Evolutionary conservation across 2,329 filamentous ascomycete species (phyloP), one percentile per base, ranked within the genome.

Genomic region (Fulvia fulva): DNA sequence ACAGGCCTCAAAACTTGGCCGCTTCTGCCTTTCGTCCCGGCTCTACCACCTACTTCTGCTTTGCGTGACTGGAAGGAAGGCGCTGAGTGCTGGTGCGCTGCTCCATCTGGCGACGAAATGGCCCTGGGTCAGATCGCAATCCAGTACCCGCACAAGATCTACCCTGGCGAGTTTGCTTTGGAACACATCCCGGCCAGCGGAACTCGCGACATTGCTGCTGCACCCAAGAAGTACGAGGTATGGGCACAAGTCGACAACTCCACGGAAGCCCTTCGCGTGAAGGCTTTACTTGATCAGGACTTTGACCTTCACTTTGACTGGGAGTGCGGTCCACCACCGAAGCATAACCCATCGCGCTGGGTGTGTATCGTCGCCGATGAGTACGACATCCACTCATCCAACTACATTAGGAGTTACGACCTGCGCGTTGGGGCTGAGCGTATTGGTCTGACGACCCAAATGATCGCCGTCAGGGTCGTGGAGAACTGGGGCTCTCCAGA

Each of bases 41-140:
- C 44, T 21, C 55, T 44, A 47, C 59, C 58, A 51, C 66, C 57
- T 57, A 65, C 58, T 53, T 73, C 79, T 0, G 90, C 88, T 0
- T 78, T 96, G 1, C 70, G 75, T 1, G 75, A 78, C 3, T 96
- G 92, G 91, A 78, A 86, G 9, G 89, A 96, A 51, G 82, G 87
- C 32, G 90, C 89, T 21, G 89, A 97, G 61, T 95, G 91, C 74
- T 97, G 91, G 89, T 97, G 93, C 72, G 86, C 87, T 4, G 73
- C 77, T 9, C 70, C 72, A 52, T 80, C 78, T 69, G 11, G 47
- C 14, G 56, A 62, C 11, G 75, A 79, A 16, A 78, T 79, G 7
- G 79, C 81, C 51, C 83, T 85, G 37, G 84, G 86, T 1, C 83
- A 85, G 54, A 76, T 97, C 16, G 83, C 82, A 8, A 83, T 95